These are phyloP conservation scores for Podaxis carcinomalis DNA, from an alignment of 768 basidiomycete genomes.

Conservation along the genomic window DNA sequence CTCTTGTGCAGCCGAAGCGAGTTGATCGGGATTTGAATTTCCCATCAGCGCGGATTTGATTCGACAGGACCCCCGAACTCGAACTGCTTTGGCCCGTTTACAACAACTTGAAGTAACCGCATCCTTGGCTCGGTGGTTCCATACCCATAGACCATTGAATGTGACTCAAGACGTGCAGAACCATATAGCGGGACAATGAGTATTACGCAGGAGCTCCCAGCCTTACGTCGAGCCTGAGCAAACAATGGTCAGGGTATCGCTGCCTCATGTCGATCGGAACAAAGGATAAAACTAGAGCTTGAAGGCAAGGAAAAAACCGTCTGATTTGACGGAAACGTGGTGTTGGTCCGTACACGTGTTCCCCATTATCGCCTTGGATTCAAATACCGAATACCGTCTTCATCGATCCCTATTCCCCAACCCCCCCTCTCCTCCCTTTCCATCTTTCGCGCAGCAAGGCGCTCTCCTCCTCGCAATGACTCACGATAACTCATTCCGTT, in stretches of 20 bases:
- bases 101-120: neutral
- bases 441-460: constrained; percentile 23
- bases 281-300: constrained; percentile 5
- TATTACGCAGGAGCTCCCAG: neutral
- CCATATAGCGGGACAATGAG: neutral
- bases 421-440: constrained; percentile 21
- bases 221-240: constrained; percentile 4
- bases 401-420: constrained; percentile 28
- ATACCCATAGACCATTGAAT: neutral
- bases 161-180: constrained; percentile 3
- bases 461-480: constrained; percentile 13
- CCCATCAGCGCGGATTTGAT: constrained; percentile 1
- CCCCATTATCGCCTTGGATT: constrained; percentile 16
- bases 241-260: constrained; percentile 6
- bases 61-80: neutral
- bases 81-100: neutral
- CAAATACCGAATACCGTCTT: constrained; percentile 23
- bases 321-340: constrained; percentile 21
- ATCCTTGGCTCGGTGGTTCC: neutral
- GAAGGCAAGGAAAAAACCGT: constrained; percentile 1
- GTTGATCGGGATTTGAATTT: neutral
- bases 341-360: constrained; percentile 23
- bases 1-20: neutral
- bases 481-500: constrained; percentile 17
- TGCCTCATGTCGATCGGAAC: constrained; percentile 17